Evolutionary conservation across 208 protist species (phyloP).

Genomic region (Acanthamoeba culbertsoni): DNA sequence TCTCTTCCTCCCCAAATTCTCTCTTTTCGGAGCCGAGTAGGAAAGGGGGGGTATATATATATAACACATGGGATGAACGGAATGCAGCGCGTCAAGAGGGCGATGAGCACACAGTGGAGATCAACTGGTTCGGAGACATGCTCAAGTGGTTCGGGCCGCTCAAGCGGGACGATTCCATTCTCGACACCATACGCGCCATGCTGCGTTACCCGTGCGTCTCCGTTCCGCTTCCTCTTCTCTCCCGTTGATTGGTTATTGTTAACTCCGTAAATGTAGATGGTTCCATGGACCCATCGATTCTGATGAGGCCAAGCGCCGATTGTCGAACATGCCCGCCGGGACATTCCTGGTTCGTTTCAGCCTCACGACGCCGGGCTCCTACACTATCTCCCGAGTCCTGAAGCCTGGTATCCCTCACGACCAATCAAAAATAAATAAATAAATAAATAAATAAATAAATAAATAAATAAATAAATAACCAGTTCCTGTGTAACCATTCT

Average conservation of each 20-base stretch:
- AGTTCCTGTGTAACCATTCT: neutral
- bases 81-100: neutral
- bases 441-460: too few species aligned
- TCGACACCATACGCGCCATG: neutral
- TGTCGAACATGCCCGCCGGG: conserved; percentile 33
- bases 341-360: conserved; percentile 57
- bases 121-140: conserved; percentile 49
- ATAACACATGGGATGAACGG: too few species aligned
- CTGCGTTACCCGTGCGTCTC: neutral
- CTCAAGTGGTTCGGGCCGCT: conserved; percentile 57
- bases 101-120: neutral
- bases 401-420: conserved; percentile 28
- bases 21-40: too few species aligned
- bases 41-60: too few species aligned
- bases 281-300: conserved; percentile 53
- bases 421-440: too few species aligned
- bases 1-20: neutral
- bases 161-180: conserved; percentile 1
- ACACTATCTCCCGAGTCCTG: conserved; percentile 56
- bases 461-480: too few species aligned
- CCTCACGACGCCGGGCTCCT: conserved; percentile 40
- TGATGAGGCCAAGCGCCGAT: conserved; percentile 40
- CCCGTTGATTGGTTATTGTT: neutral
- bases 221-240: neutral
- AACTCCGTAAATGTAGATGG: neutral